Evolutionary conservation across 2,329 filamentous ascomycete genomes (phyloP), one percentile per base, ranked within the genome.

Genomic region (Fusarium compactum): DNA sequence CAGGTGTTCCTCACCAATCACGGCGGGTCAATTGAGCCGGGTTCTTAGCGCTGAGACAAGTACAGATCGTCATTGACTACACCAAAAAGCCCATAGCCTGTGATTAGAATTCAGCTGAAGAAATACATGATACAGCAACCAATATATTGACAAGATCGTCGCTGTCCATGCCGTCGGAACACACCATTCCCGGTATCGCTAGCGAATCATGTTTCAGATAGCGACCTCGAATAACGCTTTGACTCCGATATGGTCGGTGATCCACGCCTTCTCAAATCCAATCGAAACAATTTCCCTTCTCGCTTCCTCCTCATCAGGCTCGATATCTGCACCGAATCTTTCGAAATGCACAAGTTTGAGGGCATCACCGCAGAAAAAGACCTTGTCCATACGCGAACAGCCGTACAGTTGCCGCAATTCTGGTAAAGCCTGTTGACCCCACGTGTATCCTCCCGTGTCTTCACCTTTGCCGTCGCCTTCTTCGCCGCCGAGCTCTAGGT

Each of bases 391-490:
- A 8, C 87, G 78, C 34, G 79, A 82, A 57, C 81, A 83, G 0
- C 85, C 86, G 75, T 85, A 88, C 59, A 72, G 77, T 41, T 83
- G 75, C 25, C 82, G 78, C 55, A 82, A 68, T 48, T 65, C 74
- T 4, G 79, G 78, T 5, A 80, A 72, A 4, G 81, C 82, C 78
- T 89, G 87, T 66, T 88, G 83, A 1, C 87, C 87, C 87, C 87
- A 89, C 0, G 87, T 89, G 70, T 83, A 86, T 1, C 85, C 86
- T 12, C 82, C 80, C 5, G 22, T 34, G 11, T 43, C 52, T 1
- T 65, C 51, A 2, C 29, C 48, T n/a, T n/a, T 48, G 2, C 62
- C 62, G 1, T 85, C 82, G n/a, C 84, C 83, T 62, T 88, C 86
- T 40, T 77, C 55, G 0, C 85, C 86, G 0, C 86, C 86, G 5